These are phyloP conservation scores for Sporodiniella umbellata DNA, from an alignment of 371 early-diverging fungal genomes.

Conservation along the genomic window DNA sequence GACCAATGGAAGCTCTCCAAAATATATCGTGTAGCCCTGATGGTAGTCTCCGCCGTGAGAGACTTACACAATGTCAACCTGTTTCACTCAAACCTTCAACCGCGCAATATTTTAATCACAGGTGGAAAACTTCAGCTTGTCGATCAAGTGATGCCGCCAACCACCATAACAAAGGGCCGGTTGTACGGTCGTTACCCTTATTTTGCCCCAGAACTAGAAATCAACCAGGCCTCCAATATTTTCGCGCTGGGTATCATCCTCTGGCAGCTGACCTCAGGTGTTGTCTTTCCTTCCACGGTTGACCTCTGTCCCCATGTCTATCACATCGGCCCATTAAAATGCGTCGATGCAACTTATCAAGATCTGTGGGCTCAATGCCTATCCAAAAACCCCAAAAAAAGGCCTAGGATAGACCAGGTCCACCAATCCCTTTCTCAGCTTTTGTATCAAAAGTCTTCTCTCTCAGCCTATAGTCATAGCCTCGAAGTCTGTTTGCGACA, in stretches of 20 bases:
- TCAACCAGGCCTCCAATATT: slow-evolving; percentile 21
- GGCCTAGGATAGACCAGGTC: slow-evolving; percentile 13
- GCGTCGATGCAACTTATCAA: slow-evolving; percentile 5
- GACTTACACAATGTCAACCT: slow-evolving; percentile 6
- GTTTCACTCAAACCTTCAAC: slow-evolving; percentile 19
- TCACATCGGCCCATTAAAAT: slow-evolving; percentile 18
- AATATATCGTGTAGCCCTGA: slow-evolving; percentile 6
- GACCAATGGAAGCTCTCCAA: slow-evolving; percentile 21
- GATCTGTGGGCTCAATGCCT: slow-evolving; percentile 5
- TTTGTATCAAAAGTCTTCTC: neutral
- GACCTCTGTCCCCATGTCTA: slow-evolving; percentile 25
- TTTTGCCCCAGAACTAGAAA: slow-evolving; percentile 32
- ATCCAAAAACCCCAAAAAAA: neutral
- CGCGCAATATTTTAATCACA: slow-evolving; percentile 7
- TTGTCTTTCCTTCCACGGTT: slow-evolving; percentile 34
- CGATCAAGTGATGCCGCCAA: neutral
- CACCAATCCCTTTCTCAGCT: slow-evolving; percentile 7
- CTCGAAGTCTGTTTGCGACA: slow-evolving; percentile 3
- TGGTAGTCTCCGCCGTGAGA: slow-evolving; percentile 4
- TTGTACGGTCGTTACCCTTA: slow-evolving; percentile 41
- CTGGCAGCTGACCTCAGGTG: slow-evolving; percentile 43
- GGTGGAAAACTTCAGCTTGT: neutral
- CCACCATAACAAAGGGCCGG: neutral
- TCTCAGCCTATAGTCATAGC: neutral
- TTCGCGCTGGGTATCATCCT: slow-evolving; percentile 42